Conservation (phyloP, 2,329 filamentous ascomycete genomes). For the Verticillium tricorpus region DNA sequence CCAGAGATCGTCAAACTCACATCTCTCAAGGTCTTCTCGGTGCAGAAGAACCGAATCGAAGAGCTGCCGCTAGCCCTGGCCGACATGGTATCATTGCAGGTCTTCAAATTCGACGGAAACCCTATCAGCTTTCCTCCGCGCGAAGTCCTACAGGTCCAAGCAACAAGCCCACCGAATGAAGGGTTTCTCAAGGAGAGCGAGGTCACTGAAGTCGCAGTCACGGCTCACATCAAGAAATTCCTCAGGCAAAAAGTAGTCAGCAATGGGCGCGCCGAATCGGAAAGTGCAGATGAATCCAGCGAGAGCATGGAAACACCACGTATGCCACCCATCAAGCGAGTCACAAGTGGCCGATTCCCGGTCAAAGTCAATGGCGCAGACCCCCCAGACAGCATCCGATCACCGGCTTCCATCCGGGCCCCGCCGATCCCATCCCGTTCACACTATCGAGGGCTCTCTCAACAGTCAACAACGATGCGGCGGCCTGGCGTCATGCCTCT, state of each 20-base stretch:
- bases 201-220: slow-evolving; percentile 56
- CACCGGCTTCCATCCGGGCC: slow-evolving; percentile 60
- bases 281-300: slow-evolving; percentile 58
- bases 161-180: slow-evolving; percentile 49
- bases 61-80: slow-evolving; percentile 79
- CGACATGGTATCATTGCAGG: slow-evolving; percentile 84
- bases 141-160: slow-evolving; percentile 59
- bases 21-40: slow-evolving; percentile 82
- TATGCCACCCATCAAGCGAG: slow-evolving; percentile 55
- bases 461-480: slow-evolving; percentile 60
- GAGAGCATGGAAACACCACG: slow-evolving; percentile 79
- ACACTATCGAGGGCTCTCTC: slow-evolving; percentile 72
- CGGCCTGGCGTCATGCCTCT: slow-evolving; percentile 69
- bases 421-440: slow-evolving; percentile 78
- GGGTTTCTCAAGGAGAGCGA: slow-evolving; percentile 56
- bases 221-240: slow-evolving; percentile 58
- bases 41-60: slow-evolving; percentile 82
- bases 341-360: slow-evolving; percentile 61
- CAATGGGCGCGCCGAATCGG: slow-evolving; percentile 45
- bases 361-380: slow-evolving; percentile 73
- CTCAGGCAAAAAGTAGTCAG: slow-evolving; percentile 48
- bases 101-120: slow-evolving; percentile 87
- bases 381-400: slow-evolving; percentile 56
- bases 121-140: slow-evolving; percentile 70
- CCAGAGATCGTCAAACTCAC: slow-evolving; percentile 75